phyloP scores from a whole-genome alignment of 768 basidiomycete species.

The Termitomyces bulborhizus region DNA sequence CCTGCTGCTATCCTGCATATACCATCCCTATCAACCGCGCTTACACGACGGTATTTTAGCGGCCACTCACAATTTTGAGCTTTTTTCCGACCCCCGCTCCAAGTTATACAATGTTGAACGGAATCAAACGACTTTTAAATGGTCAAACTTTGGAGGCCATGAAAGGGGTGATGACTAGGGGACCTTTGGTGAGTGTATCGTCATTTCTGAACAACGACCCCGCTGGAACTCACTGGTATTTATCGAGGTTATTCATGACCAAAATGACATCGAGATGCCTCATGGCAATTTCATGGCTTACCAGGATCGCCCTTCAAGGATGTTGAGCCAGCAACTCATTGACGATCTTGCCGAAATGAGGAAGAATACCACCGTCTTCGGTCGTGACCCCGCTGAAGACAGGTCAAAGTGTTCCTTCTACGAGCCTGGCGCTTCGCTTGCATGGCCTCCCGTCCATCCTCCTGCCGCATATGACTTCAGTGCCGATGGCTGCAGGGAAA shows the following conservation, averaged over 20 bases:
- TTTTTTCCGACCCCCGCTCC: too few relatives aligned
- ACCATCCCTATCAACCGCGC: neutral
- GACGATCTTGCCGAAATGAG: slow-evolving; percentile 4
- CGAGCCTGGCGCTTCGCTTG: neutral
- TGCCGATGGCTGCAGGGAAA: too few relatives aligned
- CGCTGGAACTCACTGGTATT: neutral
- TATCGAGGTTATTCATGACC: neutral
- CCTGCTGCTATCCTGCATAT: neutral
- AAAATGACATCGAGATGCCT: neutral
- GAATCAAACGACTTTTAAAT: neutral
- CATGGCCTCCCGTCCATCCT: neutral
- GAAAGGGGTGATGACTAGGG: neutral
- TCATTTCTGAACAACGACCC: neutral
- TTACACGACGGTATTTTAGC: neutral
- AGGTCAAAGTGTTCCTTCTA: neutral
- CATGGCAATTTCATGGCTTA: neutral
- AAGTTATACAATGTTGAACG: neutral
- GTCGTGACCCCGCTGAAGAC: neutral
- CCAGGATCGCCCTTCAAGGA: neutral
- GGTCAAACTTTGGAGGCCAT: neutral
- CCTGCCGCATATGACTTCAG: too few relatives aligned
- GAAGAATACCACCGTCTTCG: neutral
- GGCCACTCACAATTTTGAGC: neutral
- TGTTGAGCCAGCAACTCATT: neutral
- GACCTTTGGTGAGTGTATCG: neutral